phyloP scores from a whole-genome alignment of 2,329 filamentous ascomycete species.

The Daldinia sp. region DNA sequence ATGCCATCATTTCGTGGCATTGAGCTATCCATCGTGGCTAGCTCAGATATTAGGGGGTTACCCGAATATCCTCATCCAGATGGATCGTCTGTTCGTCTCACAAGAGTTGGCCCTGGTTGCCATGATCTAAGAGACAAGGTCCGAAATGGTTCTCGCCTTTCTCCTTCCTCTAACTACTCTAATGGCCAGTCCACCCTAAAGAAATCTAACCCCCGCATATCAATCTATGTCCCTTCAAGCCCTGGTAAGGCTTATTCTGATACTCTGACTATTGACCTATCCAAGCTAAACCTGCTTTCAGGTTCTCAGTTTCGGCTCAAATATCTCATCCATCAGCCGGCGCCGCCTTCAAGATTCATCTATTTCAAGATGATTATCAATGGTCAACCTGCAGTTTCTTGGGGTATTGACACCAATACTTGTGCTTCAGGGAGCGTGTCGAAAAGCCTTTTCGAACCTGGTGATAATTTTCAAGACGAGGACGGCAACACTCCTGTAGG shows the following conservation, averaged over 20 bases:
- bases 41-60: constrained; percentile 55
- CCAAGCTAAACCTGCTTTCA: constrained; percentile 44
- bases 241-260: constrained; percentile 57
- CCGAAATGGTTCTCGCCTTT: constrained; percentile 20
- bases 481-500: constrained; percentile 55
- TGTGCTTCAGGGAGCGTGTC: constrained; percentile 57
- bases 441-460: constrained; percentile 63
- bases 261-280: not conserved
- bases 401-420: constrained; percentile 60
- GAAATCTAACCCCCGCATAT: constrained; percentile 58
- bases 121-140: constrained; percentile 17
- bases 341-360: constrained; percentile 55
- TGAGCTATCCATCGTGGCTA: constrained; percentile 58
- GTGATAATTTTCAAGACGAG: constrained; percentile 56
- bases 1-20: constrained; percentile 66
- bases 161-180: constrained; percentile 43
- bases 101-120: constrained; percentile 37
- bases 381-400: constrained; percentile 63
- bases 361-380: constrained; percentile 70
- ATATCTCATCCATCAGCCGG: constrained; percentile 58
- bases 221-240: constrained; percentile 68
- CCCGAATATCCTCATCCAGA: constrained; percentile 69
- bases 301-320: constrained; percentile 66
- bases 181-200: constrained; percentile 50
- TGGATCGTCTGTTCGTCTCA: constrained; percentile 58